A percentile compares a stretch with the other conserved stretches of the same genome.
Conservation (phyloP, 139 green algal genomes). For the Picochlorum sp. region DNA sequence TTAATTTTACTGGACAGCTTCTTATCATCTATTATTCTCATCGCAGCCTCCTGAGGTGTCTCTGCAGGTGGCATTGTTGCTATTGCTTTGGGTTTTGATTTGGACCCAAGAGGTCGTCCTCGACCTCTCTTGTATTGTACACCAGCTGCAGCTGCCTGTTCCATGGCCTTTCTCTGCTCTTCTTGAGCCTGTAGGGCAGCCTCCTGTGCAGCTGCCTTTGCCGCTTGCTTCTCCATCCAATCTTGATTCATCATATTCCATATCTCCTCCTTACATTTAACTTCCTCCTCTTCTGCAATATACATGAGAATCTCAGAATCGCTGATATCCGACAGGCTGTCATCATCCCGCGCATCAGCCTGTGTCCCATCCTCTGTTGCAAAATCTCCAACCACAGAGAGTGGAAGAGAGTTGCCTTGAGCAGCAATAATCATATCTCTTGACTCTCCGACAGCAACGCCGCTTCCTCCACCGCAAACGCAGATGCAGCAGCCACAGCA, state of each 20-base stretch:
- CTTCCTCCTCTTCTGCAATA: constrained; percentile 22
- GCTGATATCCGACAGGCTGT: constrained; percentile 24
- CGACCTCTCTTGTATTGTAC: constrained; percentile 31
- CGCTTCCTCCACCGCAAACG: constrained; percentile 1
- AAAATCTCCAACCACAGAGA: background rate
- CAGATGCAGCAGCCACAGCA: background rate
- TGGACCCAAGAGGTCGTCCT: constrained; percentile 34
- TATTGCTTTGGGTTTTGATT: constrained; percentile 22
- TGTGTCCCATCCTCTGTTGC: constrained; percentile 14
- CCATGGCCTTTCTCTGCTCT: constrained; percentile 15
- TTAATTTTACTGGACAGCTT: constrained; percentile 82
- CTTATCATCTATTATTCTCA: constrained; percentile 50
- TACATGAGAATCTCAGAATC: constrained; percentile 27
- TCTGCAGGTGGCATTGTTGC: constrained; percentile 26
- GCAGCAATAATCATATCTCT: background rate
- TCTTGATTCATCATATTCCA: constrained; percentile 43
- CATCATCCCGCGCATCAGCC: constrained; percentile 18
- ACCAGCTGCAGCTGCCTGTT: constrained; percentile 31
- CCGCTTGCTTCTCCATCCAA: constrained; percentile 37
- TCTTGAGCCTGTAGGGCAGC: constrained; percentile 18
- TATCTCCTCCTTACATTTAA: constrained; percentile 36
- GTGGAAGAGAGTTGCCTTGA: background rate
- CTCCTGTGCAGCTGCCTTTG: constrained; percentile 23
- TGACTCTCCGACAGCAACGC: background rate
- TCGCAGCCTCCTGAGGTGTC: constrained; percentile 35